Conservation (phyloP, 768 basidiomycete genomes). For the Lactarius trivialis region DNA sequence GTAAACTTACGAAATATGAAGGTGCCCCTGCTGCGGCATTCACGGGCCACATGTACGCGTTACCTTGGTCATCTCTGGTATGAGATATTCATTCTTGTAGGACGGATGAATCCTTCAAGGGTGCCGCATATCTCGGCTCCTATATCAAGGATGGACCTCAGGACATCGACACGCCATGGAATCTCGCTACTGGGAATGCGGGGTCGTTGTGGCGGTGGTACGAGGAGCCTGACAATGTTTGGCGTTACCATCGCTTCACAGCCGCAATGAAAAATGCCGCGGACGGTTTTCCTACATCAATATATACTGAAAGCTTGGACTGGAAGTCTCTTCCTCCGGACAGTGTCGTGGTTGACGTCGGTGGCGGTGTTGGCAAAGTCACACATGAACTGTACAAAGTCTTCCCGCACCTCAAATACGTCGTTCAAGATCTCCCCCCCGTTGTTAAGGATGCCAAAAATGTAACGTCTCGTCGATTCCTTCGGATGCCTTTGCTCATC, state of each 20-base stretch:
- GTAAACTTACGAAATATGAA: constrained; percentile 16
- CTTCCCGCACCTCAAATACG: too few relatives aligned
- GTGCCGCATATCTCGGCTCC: too few relatives aligned
- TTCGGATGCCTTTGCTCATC: background rate
- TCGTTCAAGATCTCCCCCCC: too few relatives aligned
- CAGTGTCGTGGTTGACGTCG: constrained; percentile 39
- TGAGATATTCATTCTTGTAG: background rate
- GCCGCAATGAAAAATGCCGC: constrained; percentile 3
- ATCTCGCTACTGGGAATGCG: background rate
- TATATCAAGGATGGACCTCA: too few relatives aligned
- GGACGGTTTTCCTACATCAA: background rate
- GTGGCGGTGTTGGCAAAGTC: too few relatives aligned
- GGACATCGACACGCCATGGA: background rate
- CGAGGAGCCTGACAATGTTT: constrained; percentile 8
- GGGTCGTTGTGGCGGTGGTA: constrained; percentile 2
- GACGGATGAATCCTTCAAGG: constrained; percentile 12
- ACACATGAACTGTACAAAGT: too few relatives aligned
- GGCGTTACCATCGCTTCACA: constrained; percentile 4
- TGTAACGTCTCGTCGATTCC: background rate
- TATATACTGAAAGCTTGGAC: too few relatives aligned
- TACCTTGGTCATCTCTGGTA: background rate
- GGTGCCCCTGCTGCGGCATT: constrained; percentile 24
- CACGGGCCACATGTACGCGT: constrained; percentile 21
- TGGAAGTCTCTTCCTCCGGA: constrained; percentile 31
- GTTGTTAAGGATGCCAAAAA: constrained; percentile 7